Percentiles rank a stretch among this genome's conserved stretches.
Evolutionary conservation across 148 eudicot species (phyloP).

Genomic region (Rhododendron mucronatum): DNA sequence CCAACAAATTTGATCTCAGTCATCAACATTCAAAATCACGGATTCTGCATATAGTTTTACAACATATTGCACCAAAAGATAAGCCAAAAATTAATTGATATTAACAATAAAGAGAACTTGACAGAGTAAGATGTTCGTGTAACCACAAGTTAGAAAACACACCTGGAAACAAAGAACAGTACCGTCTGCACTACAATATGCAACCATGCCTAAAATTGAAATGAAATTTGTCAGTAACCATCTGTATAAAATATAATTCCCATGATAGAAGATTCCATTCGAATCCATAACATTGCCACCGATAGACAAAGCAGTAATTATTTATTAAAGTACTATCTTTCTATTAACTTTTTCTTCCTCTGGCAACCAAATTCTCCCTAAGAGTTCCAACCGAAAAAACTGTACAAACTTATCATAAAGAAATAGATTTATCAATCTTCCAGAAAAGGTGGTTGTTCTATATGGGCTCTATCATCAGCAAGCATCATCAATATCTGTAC

Average conservation of each 20-base stretch:
- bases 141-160: conserved; percentile 11
- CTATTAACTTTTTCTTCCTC: no score
- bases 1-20: background rate
- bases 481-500: background rate
- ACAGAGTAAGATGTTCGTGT: background rate
- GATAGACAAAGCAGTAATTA: no score
- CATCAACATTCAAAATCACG: background rate
- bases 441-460: no score
- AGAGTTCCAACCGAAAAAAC: no score
- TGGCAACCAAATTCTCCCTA: no score
- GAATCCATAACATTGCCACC: no score
- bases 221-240: conserved; percentile 1
- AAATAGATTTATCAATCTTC: no score
- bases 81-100: background rate
- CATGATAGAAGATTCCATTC: background rate
- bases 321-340: no score
- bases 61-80: background rate
- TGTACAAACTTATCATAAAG: no score
- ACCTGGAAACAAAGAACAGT: conserved; percentile 74
- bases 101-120: background rate
- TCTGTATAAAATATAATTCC: no score
- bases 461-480: background rate
- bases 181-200: conserved; percentile 87
- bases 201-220: conserved; percentile 60
- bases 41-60: background rate